Evolutionary conservation across 129 eudicot genomes (phyloP).

Genomic region (Flaveria sonorensis): DNA sequence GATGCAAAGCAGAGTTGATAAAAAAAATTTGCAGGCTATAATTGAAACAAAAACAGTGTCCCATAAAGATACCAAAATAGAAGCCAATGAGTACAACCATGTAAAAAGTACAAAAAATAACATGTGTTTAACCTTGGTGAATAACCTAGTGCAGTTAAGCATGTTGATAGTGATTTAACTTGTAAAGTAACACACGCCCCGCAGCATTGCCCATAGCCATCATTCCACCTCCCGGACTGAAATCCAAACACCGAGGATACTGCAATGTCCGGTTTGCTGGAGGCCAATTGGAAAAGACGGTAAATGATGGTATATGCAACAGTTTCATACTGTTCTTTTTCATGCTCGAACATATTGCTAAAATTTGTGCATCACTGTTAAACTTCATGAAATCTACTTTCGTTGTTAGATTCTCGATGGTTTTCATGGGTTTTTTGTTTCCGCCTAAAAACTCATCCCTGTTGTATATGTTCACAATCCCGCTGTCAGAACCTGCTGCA

Average conservation of each 20-base stretch:
- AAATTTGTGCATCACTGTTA: slow-evolving; percentile 70
- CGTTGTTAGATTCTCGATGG: slow-evolving; percentile 66
- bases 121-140: background rate
- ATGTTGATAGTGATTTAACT: slow-evolving; percentile 83
- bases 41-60: background rate
- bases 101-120: background rate
- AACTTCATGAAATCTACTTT: slow-evolving; percentile 77
- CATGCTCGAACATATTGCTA: slow-evolving; percentile 82
- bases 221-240: slow-evolving; percentile 91
- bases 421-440: slow-evolving; percentile 77
- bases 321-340: slow-evolving; percentile 75
- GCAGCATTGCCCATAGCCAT: slow-evolving; percentile 92
- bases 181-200: slow-evolving; percentile 74
- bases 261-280: slow-evolving; percentile 48
- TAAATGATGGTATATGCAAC: slow-evolving; percentile 82
- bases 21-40: background rate
- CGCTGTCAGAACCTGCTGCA: slow-evolving; percentile 92
- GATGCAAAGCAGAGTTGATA: background rate
- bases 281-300: slow-evolving; percentile 96
- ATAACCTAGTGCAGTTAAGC: slow-evolving; percentile 40
- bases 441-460: slow-evolving; percentile 83
- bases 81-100: background rate
- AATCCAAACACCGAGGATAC: slow-evolving; percentile 75
- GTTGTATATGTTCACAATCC: slow-evolving; percentile 86
- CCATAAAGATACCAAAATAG: slow-evolving; percentile 8